phyloP scores from a whole-genome alignment of 805 yeast species.

The Teunomyces tritomae region DNA sequence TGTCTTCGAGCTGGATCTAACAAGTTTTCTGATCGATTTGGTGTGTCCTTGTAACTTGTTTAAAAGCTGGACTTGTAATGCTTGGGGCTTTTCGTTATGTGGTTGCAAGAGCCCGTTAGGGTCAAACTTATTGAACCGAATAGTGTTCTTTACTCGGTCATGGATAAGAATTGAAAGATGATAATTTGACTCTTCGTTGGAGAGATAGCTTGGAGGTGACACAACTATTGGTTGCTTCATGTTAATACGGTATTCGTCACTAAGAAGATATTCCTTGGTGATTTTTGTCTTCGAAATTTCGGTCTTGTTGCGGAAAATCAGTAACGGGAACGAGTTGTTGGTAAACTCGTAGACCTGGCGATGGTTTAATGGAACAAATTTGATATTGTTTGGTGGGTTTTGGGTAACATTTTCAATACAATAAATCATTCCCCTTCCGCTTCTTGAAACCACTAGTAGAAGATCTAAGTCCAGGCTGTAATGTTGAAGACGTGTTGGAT shows the following conservation, averaged over 20 bases:
- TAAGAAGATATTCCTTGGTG: constrained; percentile 6
- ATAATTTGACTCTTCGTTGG: constrained; percentile 1
- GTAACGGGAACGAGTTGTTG: constrained; percentile 12
- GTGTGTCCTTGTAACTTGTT: constrained; percentile 80
- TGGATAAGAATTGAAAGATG: constrained; percentile 29
- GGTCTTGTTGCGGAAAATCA: not conserved
- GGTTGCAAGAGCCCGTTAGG: not conserved
- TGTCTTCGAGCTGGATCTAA: constrained; percentile 50
- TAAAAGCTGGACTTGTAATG: constrained; percentile 12
- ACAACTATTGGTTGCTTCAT: constrained; percentile 17
- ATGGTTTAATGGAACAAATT: constrained; percentile 33
- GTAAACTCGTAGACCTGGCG: constrained; percentile 11
- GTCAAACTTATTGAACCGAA: constrained; percentile 21
- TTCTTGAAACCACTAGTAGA: constrained; percentile 40
- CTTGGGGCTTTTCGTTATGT: not conserved
- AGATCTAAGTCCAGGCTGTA: constrained; percentile 15
- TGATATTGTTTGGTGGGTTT: constrained; percentile 55
- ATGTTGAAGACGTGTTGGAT: constrained; percentile 4
- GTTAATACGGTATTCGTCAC: constrained; percentile 12
- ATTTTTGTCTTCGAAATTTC: not conserved
- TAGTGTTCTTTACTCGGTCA: constrained; percentile 35
- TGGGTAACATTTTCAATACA: constrained; percentile 50
- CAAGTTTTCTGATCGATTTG: constrained; percentile 68
- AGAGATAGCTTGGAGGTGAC: constrained; percentile 11
- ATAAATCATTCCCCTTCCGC: constrained; percentile 43